Conservation (phyloP, 148 eudicot species). For the Rhododendron griersonianum region DNA sequence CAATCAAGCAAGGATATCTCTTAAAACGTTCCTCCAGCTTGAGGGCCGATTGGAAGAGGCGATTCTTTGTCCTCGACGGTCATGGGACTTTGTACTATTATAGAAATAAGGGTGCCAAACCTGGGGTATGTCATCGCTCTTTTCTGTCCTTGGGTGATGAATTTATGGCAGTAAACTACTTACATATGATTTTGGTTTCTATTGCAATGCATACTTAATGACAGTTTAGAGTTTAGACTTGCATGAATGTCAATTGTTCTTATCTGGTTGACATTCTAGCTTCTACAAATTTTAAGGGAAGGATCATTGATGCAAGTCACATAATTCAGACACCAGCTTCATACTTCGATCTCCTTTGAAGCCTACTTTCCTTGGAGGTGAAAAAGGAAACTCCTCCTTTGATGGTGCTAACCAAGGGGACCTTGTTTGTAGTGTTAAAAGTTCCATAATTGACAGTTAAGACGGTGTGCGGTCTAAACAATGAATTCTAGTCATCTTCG, state of each 20-base stretch:
- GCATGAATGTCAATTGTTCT: background rate
- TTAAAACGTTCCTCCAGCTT: slow-evolving; percentile 85
- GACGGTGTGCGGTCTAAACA: too few species aligned
- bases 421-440: background rate
- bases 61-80: slow-evolving; percentile 91
- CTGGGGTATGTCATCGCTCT: slow-evolving; percentile 44
- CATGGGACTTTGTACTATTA: slow-evolving; percentile 79
- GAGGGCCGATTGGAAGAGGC: slow-evolving; percentile 92
- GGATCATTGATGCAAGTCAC: slow-evolving; percentile 1
- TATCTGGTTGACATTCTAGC: background rate
- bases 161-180: slow-evolving; percentile 4
- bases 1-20: slow-evolving; percentile 94
- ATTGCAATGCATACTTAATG: background rate
- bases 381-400: background rate
- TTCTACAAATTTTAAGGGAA: background rate
- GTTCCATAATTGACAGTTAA: background rate
- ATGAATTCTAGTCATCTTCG: background rate
- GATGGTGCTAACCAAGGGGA: background rate
- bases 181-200: background rate
- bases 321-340: background rate
- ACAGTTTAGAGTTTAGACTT: background rate
- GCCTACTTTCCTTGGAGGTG: background rate
- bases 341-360: background rate
- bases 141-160: slow-evolving; percentile 2
- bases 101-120: slow-evolving; percentile 49